phyloP scores from a whole-genome alignment of 495 filamentous ascomycete species.

The Aspergillus heteromorphus region DNA sequence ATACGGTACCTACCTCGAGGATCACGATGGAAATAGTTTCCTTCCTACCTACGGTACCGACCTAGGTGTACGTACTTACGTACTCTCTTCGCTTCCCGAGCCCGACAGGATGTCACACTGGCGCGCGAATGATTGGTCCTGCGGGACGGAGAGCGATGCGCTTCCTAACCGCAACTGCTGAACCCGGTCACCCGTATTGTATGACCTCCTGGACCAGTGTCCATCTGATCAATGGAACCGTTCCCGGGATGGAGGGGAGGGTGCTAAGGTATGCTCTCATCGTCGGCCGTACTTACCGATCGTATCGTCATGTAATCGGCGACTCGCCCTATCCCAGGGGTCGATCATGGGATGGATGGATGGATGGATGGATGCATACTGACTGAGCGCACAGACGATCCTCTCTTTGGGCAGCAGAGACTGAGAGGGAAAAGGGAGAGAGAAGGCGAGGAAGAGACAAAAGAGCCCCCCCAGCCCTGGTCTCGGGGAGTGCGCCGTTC shows the following conservation, averaged over 20 bases:
- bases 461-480: background rate
- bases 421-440: no score
- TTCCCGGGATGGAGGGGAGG: no score
- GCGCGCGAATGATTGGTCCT: slow-evolving; percentile 19
- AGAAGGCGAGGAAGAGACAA: background rate
- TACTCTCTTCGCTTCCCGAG: slow-evolving; percentile 3
- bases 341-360: slow-evolving; percentile 23
- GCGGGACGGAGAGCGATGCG: slow-evolving; percentile 5
- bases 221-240: slow-evolving; percentile 28
- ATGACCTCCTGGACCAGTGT: slow-evolving; percentile 21
- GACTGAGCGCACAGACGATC: slow-evolving; percentile 18
- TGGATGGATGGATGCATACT: slow-evolving; percentile 18
- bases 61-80: no score
- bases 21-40: slow-evolving; percentile 2
- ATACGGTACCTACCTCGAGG: background rate
- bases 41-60: no score
- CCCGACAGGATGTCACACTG: slow-evolving; percentile 17
- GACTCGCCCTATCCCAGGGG: slow-evolving; percentile 10
- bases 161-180: background rate
- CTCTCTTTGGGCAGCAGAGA: slow-evolving; percentile 18
- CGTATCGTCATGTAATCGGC: slow-evolving; percentile 14
- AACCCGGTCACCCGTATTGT: slow-evolving; percentile 9
- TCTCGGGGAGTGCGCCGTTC: slow-evolving; percentile 1
- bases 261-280: background rate
- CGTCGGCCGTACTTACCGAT: slow-evolving; percentile 2